phyloP scores from a whole-genome alignment of 345 rosid species.

The Litchi chinensis region DNA sequence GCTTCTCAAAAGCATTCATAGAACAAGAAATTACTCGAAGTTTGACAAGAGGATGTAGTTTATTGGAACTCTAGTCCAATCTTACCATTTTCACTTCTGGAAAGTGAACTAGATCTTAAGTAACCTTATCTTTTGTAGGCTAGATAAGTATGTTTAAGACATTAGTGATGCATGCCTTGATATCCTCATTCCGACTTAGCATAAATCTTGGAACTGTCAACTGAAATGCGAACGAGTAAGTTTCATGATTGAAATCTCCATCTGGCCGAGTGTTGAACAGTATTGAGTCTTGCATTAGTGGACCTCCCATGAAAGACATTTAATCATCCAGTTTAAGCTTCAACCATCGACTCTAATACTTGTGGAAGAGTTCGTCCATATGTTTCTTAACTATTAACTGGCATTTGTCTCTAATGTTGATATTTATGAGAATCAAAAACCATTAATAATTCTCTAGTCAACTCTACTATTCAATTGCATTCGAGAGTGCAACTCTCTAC shows the following conservation, averaged over 20 bases:
- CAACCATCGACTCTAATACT: not conserved
- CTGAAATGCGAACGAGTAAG: not conserved
- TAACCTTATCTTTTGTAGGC: not conserved
- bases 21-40: not conserved
- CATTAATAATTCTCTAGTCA: not conserved
- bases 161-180: not conserved
- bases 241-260: not conserved
- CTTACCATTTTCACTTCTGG: not conserved
- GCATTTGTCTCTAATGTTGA: not conserved
- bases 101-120: not conserved
- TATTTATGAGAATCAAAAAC: not conserved
- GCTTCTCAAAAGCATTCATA: not conserved
- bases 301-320: not conserved
- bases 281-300: not conserved
- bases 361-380: not conserved
- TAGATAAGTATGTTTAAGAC: not conserved
- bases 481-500: not conserved
- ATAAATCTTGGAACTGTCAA: not conserved
- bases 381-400: not conserved
- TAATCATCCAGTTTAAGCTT: not conserved
- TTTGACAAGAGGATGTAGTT: not conserved
- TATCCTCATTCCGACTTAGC: not conserved
- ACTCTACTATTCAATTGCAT: not conserved
- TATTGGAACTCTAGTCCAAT: not conserved
- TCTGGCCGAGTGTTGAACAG: not conserved